These are phyloP conservation scores for Sphagnurus paluster DNA, from an alignment of 1,284 basidiomycete species.

Conservation along the genomic window DNA sequence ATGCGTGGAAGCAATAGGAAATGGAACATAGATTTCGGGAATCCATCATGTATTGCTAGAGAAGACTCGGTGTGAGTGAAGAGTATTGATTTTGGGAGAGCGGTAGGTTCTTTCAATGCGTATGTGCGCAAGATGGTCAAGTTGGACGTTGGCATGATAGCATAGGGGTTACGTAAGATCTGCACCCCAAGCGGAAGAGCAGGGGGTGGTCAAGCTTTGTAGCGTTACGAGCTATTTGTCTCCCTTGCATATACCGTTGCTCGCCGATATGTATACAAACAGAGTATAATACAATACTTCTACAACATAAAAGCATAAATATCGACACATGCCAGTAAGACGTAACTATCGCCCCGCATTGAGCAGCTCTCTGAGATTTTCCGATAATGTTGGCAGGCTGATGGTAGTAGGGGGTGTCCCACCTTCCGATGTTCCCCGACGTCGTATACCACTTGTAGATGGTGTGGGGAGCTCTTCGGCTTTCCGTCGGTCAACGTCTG, in stretches of 20 bases:
- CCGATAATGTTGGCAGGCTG: conserved; percentile 47
- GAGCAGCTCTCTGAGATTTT: conserved; percentile 56
- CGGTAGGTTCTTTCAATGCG: conserved; percentile 53
- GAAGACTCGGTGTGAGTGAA: conserved; percentile 62
- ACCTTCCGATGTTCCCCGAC: conserved; percentile 11
- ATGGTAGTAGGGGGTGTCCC: conserved; percentile 25
- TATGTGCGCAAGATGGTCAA: conserved; percentile 63
- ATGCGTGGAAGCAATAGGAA: conserved; percentile 76
- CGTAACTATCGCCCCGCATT: conserved; percentile 19
- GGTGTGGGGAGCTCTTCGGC: conserved; percentile 47
- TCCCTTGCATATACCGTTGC: too few species aligned
- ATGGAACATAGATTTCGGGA: conserved; percentile 86
- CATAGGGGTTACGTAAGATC: too few species aligned
- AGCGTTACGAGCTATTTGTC: too few species aligned
- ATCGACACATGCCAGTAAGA: too few species aligned
- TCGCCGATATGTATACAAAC: not conserved
- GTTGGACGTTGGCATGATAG: too few species aligned
- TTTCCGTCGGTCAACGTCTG: conserved; percentile 80
- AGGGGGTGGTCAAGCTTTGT: too few species aligned
- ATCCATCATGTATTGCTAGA: conserved; percentile 82
- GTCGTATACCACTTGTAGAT: conserved; percentile 21
- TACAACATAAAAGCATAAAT: not conserved
- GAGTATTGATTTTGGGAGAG: conserved; percentile 59
- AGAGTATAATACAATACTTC: not conserved
- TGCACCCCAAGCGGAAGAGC: too few species aligned